Evolutionary conservation across 2,329 filamentous ascomycete genomes (phyloP).

Genomic region (Stachybotrys chartarum): DNA sequence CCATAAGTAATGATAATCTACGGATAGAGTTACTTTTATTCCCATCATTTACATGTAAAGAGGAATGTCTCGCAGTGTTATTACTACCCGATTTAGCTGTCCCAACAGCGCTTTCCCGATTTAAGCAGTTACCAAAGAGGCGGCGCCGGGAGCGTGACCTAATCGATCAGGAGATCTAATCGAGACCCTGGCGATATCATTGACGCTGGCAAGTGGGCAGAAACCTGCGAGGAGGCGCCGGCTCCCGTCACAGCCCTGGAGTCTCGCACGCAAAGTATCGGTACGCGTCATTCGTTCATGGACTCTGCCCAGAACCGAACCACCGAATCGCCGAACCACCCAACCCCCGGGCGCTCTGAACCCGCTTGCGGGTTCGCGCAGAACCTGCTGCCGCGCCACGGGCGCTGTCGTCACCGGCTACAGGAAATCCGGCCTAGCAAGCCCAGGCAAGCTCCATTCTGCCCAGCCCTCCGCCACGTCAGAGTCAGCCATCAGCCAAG

Average conservation of each 20-base stretch:
- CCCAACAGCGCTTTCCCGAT: neutral
- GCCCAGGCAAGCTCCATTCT: neutral
- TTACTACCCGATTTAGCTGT: too few species aligned
- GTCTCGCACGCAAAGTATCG: neutral
- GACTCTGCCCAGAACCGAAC: neutral
- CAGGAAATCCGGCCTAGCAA: neutral
- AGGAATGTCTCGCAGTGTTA: too few species aligned
- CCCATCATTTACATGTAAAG: too few species aligned
- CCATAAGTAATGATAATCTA: too few species aligned
- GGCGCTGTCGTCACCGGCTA: neutral
- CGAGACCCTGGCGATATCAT: too few species aligned
- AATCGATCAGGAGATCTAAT: neutral
- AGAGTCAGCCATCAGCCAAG: neutral
- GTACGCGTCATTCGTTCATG: neutral
- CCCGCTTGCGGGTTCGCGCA: too few species aligned
- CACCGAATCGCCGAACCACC: neutral
- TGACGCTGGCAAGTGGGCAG: too few species aligned
- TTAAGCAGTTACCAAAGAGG: neutral
- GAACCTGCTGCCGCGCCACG: too few species aligned
- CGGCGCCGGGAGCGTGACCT: neutral
- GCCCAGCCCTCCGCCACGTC: neutral
- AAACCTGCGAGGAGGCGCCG: too few species aligned
- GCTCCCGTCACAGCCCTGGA: neutral
- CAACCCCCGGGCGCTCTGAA: too few species aligned
- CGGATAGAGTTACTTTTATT: too few species aligned